Evolutionary conservation across 371 early-diverging fungal genomes (phyloP).

Genomic region (Mucor indicus): DNA sequence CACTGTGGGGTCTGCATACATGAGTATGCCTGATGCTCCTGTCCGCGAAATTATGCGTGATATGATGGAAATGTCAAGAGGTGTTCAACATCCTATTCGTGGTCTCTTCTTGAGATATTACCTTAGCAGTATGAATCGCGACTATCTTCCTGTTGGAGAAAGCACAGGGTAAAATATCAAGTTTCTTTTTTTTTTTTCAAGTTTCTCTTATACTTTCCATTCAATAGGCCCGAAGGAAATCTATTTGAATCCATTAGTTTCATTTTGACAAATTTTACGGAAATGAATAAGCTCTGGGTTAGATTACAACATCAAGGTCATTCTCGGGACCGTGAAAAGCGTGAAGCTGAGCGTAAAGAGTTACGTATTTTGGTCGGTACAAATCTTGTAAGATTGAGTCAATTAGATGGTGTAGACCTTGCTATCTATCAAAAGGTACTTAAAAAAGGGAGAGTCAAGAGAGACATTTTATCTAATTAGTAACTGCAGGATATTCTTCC

Average conservation of each 20-base stretch:
- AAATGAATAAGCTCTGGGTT: constrained; percentile 98
- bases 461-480: neutral
- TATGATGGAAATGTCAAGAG: constrained; percentile 96
- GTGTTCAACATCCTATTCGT: constrained; percentile 96
- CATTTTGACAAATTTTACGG: constrained; percentile 90
- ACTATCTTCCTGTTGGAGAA: constrained; percentile 71
- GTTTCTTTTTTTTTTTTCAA: neutral
- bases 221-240: neutral
- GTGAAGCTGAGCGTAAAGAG: constrained; percentile 91
- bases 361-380: constrained; percentile 91
- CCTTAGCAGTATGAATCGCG: constrained; percentile 88
- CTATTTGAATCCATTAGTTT: constrained; percentile 78
- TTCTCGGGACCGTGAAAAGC: constrained; percentile 84
- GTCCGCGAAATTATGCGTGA: constrained; percentile 94
- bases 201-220: neutral
- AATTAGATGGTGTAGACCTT: constrained; percentile 80
- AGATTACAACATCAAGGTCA: constrained; percentile 93
- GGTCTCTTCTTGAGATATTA: constrained; percentile 95
- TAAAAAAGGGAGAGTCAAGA: neutral
- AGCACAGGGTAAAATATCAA: constrained; percentile 10
- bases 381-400: constrained; percentile 86
- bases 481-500: constrained; percentile 71
- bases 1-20: constrained; percentile 92
- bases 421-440: constrained; percentile 69
- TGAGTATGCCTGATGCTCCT: constrained; percentile 84